A percentile compares a stretch with the other conserved stretches of the same genome.
These are phyloP conservation scores for Puccinellia tenuiflora DNA, from an alignment of 176 grass and related monocot species.

Conservation along the genomic window DNA sequence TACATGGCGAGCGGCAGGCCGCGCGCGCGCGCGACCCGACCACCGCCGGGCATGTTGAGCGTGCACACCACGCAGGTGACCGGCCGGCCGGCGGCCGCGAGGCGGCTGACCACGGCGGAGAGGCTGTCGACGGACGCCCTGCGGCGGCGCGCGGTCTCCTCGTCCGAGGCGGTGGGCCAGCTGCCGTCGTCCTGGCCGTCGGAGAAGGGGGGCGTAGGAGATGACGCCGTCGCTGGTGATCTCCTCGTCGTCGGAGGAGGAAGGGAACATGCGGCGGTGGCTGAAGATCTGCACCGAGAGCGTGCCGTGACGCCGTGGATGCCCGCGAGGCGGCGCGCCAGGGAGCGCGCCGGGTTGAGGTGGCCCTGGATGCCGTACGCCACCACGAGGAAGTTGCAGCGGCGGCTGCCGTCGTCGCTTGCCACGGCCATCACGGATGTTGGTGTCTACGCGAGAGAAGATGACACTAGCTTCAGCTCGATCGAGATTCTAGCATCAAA, in stretches of 20 bases:
- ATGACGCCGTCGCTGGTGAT: slow-evolving; percentile 27
- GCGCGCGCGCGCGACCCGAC: slow-evolving; percentile 24
- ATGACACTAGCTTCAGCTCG: neutral
- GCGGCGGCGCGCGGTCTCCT: neutral
- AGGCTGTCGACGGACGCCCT: neutral
- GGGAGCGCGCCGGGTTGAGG: slow-evolving; percentile 22
- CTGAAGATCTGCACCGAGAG: neutral
- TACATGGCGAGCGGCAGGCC: slow-evolving; percentile 14
- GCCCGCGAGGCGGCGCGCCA: slow-evolving; percentile 19
- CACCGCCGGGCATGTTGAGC: slow-evolving; percentile 3
- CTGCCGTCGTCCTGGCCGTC: slow-evolving; percentile 15
- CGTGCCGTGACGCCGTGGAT: slow-evolving; percentile 12
- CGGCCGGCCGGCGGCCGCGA: neutral
- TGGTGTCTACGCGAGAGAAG: neutral
- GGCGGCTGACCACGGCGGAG: neutral
- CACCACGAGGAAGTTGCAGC: slow-evolving; percentile 33
- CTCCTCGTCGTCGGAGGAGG: neutral
- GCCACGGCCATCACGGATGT: neutral
- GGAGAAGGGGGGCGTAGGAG: slow-evolving; percentile 20
- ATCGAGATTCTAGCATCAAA: neutral
- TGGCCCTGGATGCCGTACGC: slow-evolving; percentile 31
- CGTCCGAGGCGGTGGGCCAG: neutral
- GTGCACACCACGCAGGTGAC: slow-evolving; percentile 33
- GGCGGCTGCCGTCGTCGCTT: neutral
- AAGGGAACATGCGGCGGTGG: slow-evolving; percentile 37